Evolutionary conservation across 208 protist species (phyloP), one percentile per base, ranked within the genome.

Genomic region (Plasmodiophora brassicae): DNA sequence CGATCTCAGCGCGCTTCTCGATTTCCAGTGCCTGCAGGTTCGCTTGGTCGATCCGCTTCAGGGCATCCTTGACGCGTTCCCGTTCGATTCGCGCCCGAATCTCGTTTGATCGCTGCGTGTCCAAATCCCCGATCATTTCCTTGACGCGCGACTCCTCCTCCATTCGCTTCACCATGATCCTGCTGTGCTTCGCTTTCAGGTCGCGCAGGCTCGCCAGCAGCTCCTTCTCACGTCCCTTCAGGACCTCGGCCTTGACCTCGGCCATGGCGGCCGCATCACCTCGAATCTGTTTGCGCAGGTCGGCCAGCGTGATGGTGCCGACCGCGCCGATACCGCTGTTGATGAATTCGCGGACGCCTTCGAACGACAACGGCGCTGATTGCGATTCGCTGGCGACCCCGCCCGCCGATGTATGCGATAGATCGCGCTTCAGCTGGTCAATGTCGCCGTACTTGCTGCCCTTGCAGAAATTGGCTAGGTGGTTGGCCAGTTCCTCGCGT

Each of bases 371-470:
- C n/a, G n/a, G n/a, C 41, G 32, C 65, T 78, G 65, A 78, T 78
- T 78, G 14, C 50, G 20, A 28, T 14, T 57, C 50, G 20, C 50
- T 57, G 50, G 25, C 14, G 14, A 57, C 50, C 20, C 14, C 50
- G 14, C 50, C n/a, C n/a, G n/a, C n/a, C n/a, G n/a, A n/a, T n/a
- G n/a, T n/a, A n/a, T 36, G 14, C 5, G 41, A 36, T 32, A 78
- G 20, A 78, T 8, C 20, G 20, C 41, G 5, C 41, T 78, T 78
- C 32, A 78, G 5, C n/a, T 5, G 10, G 20, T 78, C 65, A 78
- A 78, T 78, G n/a, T 78, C 65, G 41, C 32, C 5, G 41, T 78
- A 78, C 41, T 78, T 78, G 65, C 65, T 32, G n/a, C n/a, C n/a
- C n/a, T 78, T n/a, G 65, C 65, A 78, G 65, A 78, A 78, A 78